Percentiles rank a stretch among this genome's conserved stretches.
phyloP scores from a whole-genome alignment of 306 rosid genomes.

The Rubus idaeus region DNA sequence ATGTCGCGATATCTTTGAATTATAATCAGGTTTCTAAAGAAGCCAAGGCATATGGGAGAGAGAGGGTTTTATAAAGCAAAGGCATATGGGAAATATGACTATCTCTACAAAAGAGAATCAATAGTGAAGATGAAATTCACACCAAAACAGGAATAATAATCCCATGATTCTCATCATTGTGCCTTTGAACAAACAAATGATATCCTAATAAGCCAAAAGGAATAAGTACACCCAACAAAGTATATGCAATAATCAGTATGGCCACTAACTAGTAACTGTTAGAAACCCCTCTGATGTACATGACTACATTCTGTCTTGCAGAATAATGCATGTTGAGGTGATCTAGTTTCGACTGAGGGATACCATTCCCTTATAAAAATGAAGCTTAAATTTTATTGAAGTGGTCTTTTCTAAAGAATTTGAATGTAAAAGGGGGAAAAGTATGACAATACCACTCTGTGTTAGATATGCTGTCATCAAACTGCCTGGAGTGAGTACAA shows the following conservation, averaged over 20 bases:
- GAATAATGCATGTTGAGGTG: background rate
- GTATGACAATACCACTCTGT: conserved; percentile 61
- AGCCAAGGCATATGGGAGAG: background rate
- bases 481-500: conserved; percentile 93
- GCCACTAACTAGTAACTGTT: background rate
- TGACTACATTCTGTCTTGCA: background rate
- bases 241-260: background rate
- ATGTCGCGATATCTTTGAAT: conserved; percentile 1
- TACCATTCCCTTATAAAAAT: background rate
- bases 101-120: background rate
- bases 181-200: background rate
- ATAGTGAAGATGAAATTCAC: background rate
- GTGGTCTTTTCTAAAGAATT: background rate
- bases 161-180: background rate
- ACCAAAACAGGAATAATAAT: background rate
- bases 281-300: background rate
- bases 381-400: background rate
- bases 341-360: background rate
- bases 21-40: background rate
- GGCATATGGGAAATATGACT: background rate
- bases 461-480: conserved; percentile 94
- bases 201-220: background rate
- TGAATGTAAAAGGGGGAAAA: background rate
- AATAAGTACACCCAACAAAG: background rate
- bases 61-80: background rate